Conservation (phyloP, 768 basidiomycete species). For the Amanita brunnescens region DNA sequence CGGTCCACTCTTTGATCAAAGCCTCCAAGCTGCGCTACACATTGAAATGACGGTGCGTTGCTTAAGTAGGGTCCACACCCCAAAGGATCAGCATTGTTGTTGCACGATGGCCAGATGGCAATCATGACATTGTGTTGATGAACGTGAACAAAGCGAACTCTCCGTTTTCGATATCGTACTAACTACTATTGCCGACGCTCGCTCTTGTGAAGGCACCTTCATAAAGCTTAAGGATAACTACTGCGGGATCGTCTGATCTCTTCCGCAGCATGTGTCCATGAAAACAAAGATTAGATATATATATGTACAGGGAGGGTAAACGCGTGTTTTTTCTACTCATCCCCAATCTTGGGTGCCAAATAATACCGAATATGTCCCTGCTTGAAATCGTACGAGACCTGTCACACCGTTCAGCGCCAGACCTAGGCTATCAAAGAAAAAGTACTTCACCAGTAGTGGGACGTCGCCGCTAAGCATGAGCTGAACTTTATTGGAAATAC, state of each 20-base stretch:
- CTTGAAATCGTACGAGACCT: slow-evolving; percentile 87
- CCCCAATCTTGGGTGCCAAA: slow-evolving; percentile 92
- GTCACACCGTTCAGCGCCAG: slow-evolving; percentile 12
- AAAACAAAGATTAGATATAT: not conserved
- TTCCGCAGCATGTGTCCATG: not conserved
- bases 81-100: too few relatives aligned
- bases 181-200: not conserved
- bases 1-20: too few relatives aligned
- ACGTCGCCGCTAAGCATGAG: slow-evolving; percentile 92
- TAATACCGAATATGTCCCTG: slow-evolving; percentile 90
- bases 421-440: not conserved
- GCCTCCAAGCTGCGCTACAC: too few relatives aligned
- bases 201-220: not conserved
- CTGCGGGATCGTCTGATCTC: too few relatives aligned
- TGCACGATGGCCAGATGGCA: too few relatives aligned
- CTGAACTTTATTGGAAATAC: slow-evolving; percentile 62
- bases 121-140: too few relatives aligned
- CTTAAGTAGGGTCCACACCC: too few relatives aligned
- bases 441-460: slow-evolving; percentile 60
- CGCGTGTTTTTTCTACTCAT: slow-evolving; percentile 40
- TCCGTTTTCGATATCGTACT: too few relatives aligned
- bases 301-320: not conserved
- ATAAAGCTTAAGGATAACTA: not conserved
- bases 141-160: too few relatives aligned
- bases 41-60: too few relatives aligned